Evolutionary conservation across 352 stramenopile genomes (phyloP).

Genomic region (Pythium biforme): DNA sequence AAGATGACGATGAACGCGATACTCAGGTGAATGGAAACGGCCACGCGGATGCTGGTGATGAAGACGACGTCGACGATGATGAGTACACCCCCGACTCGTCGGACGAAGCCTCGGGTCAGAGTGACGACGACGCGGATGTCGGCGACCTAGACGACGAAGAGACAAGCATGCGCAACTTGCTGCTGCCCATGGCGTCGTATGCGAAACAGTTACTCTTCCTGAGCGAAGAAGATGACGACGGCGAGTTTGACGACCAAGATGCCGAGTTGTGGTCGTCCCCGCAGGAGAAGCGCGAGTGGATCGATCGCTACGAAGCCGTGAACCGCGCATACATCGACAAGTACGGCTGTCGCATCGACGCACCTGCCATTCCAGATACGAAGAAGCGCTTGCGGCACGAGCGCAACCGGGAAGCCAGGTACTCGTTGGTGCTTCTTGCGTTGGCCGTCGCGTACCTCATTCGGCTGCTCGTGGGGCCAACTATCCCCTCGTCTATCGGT

Average conservation of each 20-base stretch:
- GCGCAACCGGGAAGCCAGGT: constrained; percentile 25
- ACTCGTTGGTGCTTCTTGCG: constrained; percentile 32
- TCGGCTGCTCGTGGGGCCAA: constrained; percentile 23
- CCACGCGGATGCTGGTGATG: constrained; percentile 13
- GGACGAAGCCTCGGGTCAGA: constrained; percentile 20
- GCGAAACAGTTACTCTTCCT: constrained; percentile 16
- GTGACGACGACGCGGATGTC: constrained; percentile 26
- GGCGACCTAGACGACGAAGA: constrained; percentile 30
- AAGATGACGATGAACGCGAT: background rate
- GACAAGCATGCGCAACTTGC: constrained; percentile 22
- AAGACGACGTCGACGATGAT: constrained; percentile 35
- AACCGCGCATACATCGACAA: constrained; percentile 32
- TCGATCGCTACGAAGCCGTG: constrained; percentile 19
- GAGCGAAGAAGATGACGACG: constrained; percentile 29
- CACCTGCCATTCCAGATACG: constrained; percentile 29
- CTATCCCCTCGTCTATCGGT: background rate
- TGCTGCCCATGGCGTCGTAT: constrained; percentile 22
- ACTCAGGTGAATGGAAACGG: constrained; percentile 11
- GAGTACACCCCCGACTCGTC: constrained; percentile 28
- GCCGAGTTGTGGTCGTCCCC: constrained; percentile 33
- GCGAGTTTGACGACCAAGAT: constrained; percentile 33
- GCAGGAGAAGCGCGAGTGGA: constrained; percentile 36
- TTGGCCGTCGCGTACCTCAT: constrained; percentile 35
- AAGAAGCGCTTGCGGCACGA: constrained; percentile 26
- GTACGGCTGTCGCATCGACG: constrained; percentile 47